Conservation (phyloP, 805 yeast species). For the Kuraishia ogatae region DNA sequence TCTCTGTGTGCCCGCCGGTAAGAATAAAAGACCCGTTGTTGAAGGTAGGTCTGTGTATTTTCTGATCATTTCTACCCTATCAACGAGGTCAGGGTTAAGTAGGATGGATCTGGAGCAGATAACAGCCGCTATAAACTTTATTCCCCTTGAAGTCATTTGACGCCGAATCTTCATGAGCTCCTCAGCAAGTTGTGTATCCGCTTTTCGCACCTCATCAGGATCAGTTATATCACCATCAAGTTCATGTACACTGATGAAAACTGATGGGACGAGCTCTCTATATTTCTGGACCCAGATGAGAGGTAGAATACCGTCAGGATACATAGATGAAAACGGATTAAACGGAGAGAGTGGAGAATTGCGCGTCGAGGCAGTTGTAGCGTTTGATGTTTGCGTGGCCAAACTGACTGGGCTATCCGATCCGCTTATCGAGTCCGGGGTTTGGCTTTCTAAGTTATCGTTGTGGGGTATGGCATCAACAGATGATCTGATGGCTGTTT, state of each 20-base stretch:
- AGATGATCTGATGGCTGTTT: not conserved
- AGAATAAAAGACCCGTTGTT: conserved; percentile 32
- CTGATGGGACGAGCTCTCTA: conserved; percentile 35
- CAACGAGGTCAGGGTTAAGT: conserved; percentile 23
- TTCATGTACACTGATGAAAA: conserved; percentile 35
- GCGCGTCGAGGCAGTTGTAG: not conserved
- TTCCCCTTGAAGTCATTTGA: conserved; percentile 18
- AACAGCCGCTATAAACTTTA: conserved; percentile 26
- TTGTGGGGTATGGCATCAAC: not conserved
- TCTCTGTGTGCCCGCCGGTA: conserved; percentile 30
- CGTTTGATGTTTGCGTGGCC: not conserved
- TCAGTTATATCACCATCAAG: conserved; percentile 23
- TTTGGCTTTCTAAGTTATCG: not conserved
- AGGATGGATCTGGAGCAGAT: conserved; percentile 21
- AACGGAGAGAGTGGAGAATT: conserved; percentile 33
- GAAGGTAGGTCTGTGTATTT: conserved; percentile 33
- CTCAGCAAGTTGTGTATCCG: conserved; percentile 24
- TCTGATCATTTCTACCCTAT: conserved; percentile 27
- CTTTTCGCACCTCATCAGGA: conserved; percentile 11
- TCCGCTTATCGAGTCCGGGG: not conserved
- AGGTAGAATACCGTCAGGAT: conserved; percentile 33
- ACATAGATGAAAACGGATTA: conserved; percentile 27
- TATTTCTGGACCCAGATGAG: conserved; percentile 48
- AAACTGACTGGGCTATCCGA: not conserved
- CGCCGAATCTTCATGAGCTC: conserved; percentile 27